These are phyloP conservation scores for Ustilago hordei DNA, from an alignment of 1,284 basidiomycete genomes.

Conservation along the genomic window DNA sequence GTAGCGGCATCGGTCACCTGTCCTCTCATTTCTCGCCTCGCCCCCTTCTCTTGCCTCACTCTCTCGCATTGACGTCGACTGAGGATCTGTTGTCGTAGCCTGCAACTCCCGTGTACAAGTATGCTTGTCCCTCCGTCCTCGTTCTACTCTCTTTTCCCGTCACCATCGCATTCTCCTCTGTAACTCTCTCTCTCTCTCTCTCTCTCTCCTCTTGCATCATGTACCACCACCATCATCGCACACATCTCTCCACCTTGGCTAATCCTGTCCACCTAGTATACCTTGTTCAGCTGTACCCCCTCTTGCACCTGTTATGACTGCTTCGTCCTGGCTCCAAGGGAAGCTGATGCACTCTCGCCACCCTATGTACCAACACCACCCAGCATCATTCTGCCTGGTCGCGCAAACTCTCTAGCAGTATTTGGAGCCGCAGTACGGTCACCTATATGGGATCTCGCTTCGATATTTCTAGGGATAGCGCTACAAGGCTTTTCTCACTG, in stretches of 20 bases:
- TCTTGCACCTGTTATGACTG: background rate
- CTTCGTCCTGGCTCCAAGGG: background rate
- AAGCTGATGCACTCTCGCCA: slow-evolving; percentile 1
- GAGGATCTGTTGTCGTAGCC: slow-evolving; percentile 8
- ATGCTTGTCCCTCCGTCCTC: background rate
- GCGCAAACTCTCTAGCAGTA: background rate
- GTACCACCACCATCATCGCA: slow-evolving; percentile 38
- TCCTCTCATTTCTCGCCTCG: background rate
- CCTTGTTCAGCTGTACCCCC: slow-evolving; percentile 11
- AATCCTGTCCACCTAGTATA: slow-evolving; percentile 31
- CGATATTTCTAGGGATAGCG: background rate
- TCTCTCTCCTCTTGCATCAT: slow-evolving; percentile 34
- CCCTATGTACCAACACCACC: slow-evolving; percentile 20
- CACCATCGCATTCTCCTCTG: slow-evolving; percentile 7
- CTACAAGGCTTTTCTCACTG: background rate
- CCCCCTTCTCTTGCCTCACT: background rate
- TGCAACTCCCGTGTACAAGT: slow-evolving; percentile 27
- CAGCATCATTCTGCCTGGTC: background rate
- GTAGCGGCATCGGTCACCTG: background rate
- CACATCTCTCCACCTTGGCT: slow-evolving; percentile 11
- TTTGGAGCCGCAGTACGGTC: slow-evolving; percentile 20
- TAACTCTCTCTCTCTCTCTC: slow-evolving; percentile 15
- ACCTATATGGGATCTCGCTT: background rate
- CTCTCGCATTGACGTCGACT: slow-evolving; percentile 14
- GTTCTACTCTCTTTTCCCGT: slow-evolving; percentile 4